Percentiles rank a stretch among this genome's conserved stretches.
Conservation (phyloP, 345 rosid genomes). For the Corchorus olitorius region DNA sequence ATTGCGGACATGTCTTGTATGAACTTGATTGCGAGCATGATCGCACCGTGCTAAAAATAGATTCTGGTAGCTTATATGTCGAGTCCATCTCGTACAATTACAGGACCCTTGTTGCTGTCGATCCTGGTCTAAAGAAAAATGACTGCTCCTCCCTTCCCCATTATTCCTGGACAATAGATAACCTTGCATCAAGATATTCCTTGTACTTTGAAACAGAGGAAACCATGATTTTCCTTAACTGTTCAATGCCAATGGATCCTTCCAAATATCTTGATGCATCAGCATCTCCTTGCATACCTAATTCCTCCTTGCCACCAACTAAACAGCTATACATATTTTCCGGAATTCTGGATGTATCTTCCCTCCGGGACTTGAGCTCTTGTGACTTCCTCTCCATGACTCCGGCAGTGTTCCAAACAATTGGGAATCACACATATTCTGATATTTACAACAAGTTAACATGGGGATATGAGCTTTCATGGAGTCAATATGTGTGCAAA, state of each 20-base stretch:
- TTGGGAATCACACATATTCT: not conserved
- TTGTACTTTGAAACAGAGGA: not conserved
- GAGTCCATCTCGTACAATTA: slow-evolving; percentile 1
- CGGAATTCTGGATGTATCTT: not conserved
- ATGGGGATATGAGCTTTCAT: not conserved
- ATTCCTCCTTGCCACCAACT: not conserved
- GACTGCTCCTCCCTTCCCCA: slow-evolving; percentile 2
- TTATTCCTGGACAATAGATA: not conserved
- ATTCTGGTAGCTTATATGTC: not conserved
- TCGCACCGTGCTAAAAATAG: not conserved
- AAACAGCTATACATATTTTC: too few relatives aligned
- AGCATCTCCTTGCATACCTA: not conserved
- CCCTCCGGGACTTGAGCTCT: not conserved
- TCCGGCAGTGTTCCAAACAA: not conserved
- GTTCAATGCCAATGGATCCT: not conserved
- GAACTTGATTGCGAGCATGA: too few relatives aligned
- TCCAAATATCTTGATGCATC: not conserved
- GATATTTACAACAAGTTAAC: not conserved
- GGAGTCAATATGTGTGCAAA: not conserved
- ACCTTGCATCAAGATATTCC: not conserved
- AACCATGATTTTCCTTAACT: not conserved
- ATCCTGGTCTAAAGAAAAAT: not conserved
- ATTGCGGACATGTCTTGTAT: too few relatives aligned
- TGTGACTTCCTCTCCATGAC: not conserved
- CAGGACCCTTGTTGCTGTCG: not conserved